Evolutionary conservation across 2,329 filamentous ascomycete species (phyloP), one percentile per base, ranked within the genome.

Genomic region (Cercospora sp.): DNA sequence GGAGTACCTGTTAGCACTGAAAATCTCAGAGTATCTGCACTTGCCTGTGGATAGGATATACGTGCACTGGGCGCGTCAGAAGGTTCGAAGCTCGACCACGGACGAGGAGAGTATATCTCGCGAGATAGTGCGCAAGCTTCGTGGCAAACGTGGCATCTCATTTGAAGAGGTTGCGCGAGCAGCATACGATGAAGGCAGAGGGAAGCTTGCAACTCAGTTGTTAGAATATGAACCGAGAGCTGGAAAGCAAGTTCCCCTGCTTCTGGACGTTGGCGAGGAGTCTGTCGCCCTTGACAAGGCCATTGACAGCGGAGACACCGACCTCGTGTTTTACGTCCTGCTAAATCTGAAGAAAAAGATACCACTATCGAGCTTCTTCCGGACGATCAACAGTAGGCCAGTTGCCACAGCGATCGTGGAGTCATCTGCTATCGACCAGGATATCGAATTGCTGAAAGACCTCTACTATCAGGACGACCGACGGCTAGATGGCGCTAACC

Each of bases 391-490:
- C 79, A 88, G 86, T 63, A 89, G 94, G 0, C 93, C 94, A 0
- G 86, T 92, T 28, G 95, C 95, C 3, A 93, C 92, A 2, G 92
- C 95, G 0, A 86, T 99, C 10, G 92, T 99, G 26, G 95, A 99
- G 79, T 87, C 93, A 1, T 90, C 90, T 0, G 94, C 95, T 0
- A 84, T 86, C 61, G 88, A 92, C 61, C 91, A 97, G 75, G 93
- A 97, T 74, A 86, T 87, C 0, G 89, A 91, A 64, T 80, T 99
- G 24, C 87, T 99, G 28, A 99, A 98, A 76, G 95, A 98, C 77
- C 84, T 99, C 3, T 99, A 95, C 82, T 99, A 99, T 78, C 95
- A 98, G 81, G 95, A 98, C 75, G 95, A 99, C 78, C 89, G 94
- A 5, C 88, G 94, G 3, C 83, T 93, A 5, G 95, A 98, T 72